These are phyloP conservation scores for Erysimum cheiri DNA, from an alignment of 441 rosid species.

Conservation along the genomic window DNA sequence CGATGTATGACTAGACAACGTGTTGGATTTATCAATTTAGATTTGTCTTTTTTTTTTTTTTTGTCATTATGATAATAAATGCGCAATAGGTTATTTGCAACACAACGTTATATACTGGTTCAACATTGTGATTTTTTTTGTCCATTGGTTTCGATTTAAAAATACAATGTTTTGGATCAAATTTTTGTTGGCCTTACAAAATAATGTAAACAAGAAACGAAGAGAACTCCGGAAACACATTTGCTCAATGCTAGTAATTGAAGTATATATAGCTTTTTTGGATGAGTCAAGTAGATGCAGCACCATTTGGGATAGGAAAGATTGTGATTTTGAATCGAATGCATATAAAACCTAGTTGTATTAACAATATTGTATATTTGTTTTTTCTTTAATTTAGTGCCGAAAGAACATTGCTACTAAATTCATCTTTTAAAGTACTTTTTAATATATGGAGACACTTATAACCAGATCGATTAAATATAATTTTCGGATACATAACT, in stretches of 20 bases:
- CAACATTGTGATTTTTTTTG: neutral
- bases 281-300: neutral
- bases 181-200: neutral
- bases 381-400: neutral
- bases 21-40: neutral
- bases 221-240: too few relatives aligned
- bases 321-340: conserved; percentile 1
- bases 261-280: neutral
- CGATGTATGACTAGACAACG: neutral
- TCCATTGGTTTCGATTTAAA: too few relatives aligned
- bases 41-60: neutral
- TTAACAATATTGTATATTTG: neutral
- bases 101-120: conserved; percentile 10
- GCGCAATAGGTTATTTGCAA: neutral
- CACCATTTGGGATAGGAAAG: neutral
- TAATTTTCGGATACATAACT: neutral
- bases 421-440: neutral
- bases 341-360: neutral
- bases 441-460: neutral
- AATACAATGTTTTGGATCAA: neutral
- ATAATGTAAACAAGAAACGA: neutral
- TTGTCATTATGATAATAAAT: conserved; percentile 4
- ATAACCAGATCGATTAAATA: neutral
- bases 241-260: neutral
- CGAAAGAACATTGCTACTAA: neutral